A percentile compares a stretch with the other conserved stretches of the same genome.
Conservation (phyloP, 1,284 basidiomycete species). For the Irpex sp. region DNA sequence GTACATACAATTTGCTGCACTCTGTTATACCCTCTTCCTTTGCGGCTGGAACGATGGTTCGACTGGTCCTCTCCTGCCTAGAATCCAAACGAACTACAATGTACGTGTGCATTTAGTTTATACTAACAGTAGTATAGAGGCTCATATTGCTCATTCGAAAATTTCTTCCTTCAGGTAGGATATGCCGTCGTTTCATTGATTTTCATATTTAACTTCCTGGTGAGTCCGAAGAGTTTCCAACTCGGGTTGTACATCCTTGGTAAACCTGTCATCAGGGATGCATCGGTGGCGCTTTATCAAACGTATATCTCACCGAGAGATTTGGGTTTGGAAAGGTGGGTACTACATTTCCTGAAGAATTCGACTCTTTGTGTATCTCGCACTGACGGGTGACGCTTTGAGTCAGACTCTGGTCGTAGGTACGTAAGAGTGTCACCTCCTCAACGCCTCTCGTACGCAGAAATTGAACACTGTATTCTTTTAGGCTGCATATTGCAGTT, state of each 20-base stretch:
- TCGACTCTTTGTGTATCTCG: background rate
- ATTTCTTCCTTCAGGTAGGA: slow-evolving; percentile 28
- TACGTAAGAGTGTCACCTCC: slow-evolving; percentile 1
- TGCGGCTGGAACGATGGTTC: slow-evolving; percentile 62
- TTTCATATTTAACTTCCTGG: slow-evolving; percentile 52
- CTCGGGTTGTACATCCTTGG: background rate
- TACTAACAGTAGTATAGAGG: background rate
- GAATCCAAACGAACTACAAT: slow-evolving; percentile 49
- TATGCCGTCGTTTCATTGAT: slow-evolving; percentile 49
- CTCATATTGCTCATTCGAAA: background rate
- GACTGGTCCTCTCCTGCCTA: slow-evolving; percentile 54
- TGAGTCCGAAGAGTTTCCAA: slow-evolving; percentile 21
- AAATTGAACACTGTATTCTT: background rate
- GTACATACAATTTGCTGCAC: slow-evolving; percentile 34
- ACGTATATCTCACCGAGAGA: slow-evolving; percentile 46
- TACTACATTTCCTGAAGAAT: background rate
- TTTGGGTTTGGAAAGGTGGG: slow-evolving; percentile 55
- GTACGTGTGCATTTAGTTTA: slow-evolving; percentile 16
- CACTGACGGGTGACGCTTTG: too few relatives aligned
- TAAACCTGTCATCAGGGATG: slow-evolving; percentile 34
- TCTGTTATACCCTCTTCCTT: slow-evolving; percentile 41
- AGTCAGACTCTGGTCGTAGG: slow-evolving; percentile 24
- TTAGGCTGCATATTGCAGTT: slow-evolving; percentile 32
- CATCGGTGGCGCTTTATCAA: slow-evolving; percentile 40
- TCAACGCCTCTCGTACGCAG: too few relatives aligned